These are phyloP conservation scores for Terfezia boudieri DNA, from an alignment of 495 filamentous ascomycete genomes.

Conservation along the genomic window DNA sequence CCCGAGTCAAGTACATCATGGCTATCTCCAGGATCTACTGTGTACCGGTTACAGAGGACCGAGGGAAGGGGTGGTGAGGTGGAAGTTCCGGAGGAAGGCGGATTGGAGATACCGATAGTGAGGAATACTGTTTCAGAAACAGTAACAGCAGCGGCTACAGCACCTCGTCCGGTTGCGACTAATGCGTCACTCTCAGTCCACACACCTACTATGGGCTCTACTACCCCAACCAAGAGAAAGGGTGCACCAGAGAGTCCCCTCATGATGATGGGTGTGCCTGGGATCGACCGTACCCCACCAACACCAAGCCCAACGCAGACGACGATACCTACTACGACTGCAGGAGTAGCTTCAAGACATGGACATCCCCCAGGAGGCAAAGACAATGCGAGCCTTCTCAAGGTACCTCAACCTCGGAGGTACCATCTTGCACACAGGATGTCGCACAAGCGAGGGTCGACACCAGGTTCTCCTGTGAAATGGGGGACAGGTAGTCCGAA, in stretches of 20 bases:
- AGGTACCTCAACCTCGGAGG: not conserved
- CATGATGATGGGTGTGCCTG: not conserved
- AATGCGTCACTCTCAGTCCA: no score
- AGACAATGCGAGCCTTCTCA: not conserved
- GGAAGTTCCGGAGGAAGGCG: no score
- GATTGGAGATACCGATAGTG: no score
- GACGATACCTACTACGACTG: not conserved
- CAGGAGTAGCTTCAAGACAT: not conserved
- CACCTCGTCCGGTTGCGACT: no score
- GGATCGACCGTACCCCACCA: not conserved
- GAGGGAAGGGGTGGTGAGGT: no score
- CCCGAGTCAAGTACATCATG: no score
- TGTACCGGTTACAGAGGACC: no score
- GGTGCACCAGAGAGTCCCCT: not conserved
- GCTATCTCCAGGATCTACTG: no score
- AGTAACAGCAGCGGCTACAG: no score
- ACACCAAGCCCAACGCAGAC: not conserved
- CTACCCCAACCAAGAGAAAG: not conserved
- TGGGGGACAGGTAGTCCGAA: not conserved
- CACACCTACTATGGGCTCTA: no score
- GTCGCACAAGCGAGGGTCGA: not conserved
- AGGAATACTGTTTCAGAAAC: no score
- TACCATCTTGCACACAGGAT: not conserved
- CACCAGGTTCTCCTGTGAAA: not conserved
- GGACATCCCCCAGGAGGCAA: not conserved